Base-by-base conservation (phyloP, 2,329 filamentous ascomycete genomes). In the Colletotrichum sp. region DNA sequence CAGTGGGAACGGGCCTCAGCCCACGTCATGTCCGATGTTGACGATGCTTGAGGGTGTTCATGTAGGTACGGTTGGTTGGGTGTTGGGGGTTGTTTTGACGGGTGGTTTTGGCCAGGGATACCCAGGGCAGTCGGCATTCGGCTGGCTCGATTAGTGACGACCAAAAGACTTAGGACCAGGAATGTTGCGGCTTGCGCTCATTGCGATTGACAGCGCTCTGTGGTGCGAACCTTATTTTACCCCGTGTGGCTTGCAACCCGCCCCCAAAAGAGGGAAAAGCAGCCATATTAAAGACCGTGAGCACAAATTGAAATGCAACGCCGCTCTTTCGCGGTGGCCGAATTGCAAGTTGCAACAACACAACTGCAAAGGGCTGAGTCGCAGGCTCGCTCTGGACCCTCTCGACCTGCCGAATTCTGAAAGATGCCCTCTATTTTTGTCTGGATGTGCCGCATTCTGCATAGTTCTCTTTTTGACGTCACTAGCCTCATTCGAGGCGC, bases 81-180 rank as follows among this genome's bases (percentile, higher is more conserved):
- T 28, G 55, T 65, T n/a, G 68, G 34, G 55, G 55, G 22, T 22
- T 52, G 43, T 52, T 22, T 58, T 73, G 32, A 60, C 34, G 62
- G 69, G 52, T 62, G 55, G 69, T 55, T 43, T 58, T 70, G 64
- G 70, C 58, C 52, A n/a, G 71, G 71, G 28, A 71, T 62, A 66
- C 66, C 64, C 74, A 64, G 52, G 61, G 34, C 43, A 43, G 30
- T 75, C 74, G 60, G 74, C 66, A 70, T 70, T 70, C 71, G 66
- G 74, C 71, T 71, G 65, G 30, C 48, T 39, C 62, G 69, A 65
- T 52, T 55, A 52, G 64, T 68, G 74, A 69, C 64, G 65, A 58
- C 58, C 70, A 64, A 69, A 56, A 56, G 58, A 52, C 10, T 22
- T 52, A 52, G 43, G 43, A 8, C 43, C 43, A 52, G 43, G 43